Evolutionary conservation across 2,329 filamentous ascomycete genomes (phyloP).

Genomic region (Colletotrichum paranaense): DNA sequence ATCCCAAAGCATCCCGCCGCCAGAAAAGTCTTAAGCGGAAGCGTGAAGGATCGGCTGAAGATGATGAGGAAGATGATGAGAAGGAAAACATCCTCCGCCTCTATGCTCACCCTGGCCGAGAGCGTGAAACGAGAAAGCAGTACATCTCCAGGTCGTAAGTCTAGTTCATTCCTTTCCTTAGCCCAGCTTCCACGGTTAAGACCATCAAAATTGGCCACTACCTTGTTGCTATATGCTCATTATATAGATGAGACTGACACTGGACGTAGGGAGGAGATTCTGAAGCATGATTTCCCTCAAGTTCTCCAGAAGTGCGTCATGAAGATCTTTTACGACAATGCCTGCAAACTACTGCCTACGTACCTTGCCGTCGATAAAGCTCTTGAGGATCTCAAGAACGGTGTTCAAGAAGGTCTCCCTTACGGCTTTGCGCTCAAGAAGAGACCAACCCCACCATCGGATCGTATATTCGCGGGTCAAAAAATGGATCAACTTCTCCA

Average conservation of each 20-base stretch:
- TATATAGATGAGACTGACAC: background rate
- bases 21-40: slow-evolving; percentile 54
- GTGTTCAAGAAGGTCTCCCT: slow-evolving; percentile 8
- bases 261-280: slow-evolving; percentile 37
- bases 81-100: slow-evolving; percentile 12
- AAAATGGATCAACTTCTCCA: slow-evolving; percentile 39
- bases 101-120: slow-evolving; percentile 1
- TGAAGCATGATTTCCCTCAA: slow-evolving; percentile 49
- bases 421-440: slow-evolving; percentile 45
- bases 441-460: slow-evolving; percentile 37
- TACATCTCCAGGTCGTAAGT: slow-evolving; percentile 30
- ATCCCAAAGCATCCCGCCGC: slow-evolving; percentile 45
- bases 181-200: background rate
- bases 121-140: background rate
- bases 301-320: slow-evolving; percentile 43
- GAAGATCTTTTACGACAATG: slow-evolving; percentile 38
- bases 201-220: background rate
- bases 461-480: slow-evolving; percentile 35
- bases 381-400: background rate
- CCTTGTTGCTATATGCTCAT: background rate
- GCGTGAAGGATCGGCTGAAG: slow-evolving; percentile 40
- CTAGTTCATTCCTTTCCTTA: background rate
- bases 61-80: slow-evolving; percentile 31
- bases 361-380: slow-evolving; percentile 46
- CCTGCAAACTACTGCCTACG: slow-evolving; percentile 46